Conservation (phyloP, 163 green algal genomes). For the Prototheca stagnorum region DNA sequence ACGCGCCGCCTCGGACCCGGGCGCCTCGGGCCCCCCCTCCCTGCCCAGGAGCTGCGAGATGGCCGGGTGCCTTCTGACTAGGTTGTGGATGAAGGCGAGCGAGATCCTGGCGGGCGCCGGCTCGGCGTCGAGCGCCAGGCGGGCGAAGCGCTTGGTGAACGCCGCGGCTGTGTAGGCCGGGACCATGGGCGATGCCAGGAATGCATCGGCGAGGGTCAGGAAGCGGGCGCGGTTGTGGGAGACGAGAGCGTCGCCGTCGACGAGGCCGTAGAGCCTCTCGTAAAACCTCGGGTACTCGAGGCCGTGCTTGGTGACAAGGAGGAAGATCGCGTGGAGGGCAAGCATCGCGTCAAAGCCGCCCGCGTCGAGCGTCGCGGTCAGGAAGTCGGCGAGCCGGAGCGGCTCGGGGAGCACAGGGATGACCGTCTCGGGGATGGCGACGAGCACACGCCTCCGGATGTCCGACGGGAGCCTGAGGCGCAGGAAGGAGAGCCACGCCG, state of each 20-base stretch:
- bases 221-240: conserved; percentile 35
- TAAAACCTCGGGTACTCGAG: conserved; percentile 93
- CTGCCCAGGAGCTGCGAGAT: conserved; percentile 73
- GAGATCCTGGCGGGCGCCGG: conserved; percentile 39
- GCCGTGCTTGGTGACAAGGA: conserved; percentile 71
- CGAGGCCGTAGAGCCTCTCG: conserved; percentile 64
- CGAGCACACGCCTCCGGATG: conserved; percentile 43
- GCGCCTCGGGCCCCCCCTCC: conserved; percentile 1
- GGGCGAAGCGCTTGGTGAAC: conserved; percentile 80
- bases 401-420: conserved; percentile 65
- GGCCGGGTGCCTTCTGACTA: conserved; percentile 73
- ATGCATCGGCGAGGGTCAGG: conserved; percentile 72
- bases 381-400: conserved; percentile 69
- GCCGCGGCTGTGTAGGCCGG: conserved; percentile 86
- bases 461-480: conserved; percentile 44
- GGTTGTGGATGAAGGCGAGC: conserved; percentile 87
- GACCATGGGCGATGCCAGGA: conserved; percentile 73
- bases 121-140: conserved; percentile 49
- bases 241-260: conserved; percentile 38
- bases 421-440: conserved; percentile 42
- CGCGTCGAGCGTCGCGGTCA: conserved; percentile 30
- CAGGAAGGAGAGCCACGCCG: conserved; percentile 71
- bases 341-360: conserved; percentile 75
- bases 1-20: background rate
- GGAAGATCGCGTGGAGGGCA: conserved; percentile 82